Percentiles rank a stretch among this genome's conserved stretches.
Conservation (phyloP, 108 stramenopile species). For the Nannochloropsis salina region DNA sequence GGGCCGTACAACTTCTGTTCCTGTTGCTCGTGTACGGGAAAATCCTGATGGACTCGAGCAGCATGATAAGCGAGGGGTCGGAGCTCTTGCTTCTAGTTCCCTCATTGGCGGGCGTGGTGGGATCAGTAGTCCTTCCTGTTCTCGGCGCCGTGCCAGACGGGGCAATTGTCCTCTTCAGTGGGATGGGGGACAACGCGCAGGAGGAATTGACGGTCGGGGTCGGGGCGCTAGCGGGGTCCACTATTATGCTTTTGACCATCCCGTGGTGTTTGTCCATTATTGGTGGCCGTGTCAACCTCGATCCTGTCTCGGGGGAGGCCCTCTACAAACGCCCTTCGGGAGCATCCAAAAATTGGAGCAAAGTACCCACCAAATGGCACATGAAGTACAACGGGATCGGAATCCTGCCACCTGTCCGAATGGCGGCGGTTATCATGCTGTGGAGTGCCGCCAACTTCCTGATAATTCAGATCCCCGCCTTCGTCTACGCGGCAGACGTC, state of each 20-base stretch:
- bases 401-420: constrained; percentile 17
- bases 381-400: constrained; percentile 39
- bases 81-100: constrained; percentile 90
- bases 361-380: constrained; percentile 25
- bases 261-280: constrained; percentile 75
- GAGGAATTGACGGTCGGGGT: constrained; percentile 79
- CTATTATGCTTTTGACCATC: constrained; percentile 93
- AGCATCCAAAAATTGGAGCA: constrained; percentile 25
- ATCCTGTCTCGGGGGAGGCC: constrained; percentile 26
- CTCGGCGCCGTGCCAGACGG: constrained; percentile 92
- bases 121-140: constrained; percentile 87
- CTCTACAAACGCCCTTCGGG: constrained; percentile 47
- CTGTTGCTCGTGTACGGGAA: constrained; percentile 84
- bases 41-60: constrained; percentile 69
- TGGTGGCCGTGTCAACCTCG: constrained; percentile 84
- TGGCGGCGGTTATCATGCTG: not conserved
- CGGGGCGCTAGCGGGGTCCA: constrained; percentile 90
- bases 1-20: constrained; percentile 65
- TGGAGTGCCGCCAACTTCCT: not conserved
- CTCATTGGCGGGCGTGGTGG: constrained; percentile 80
- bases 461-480: constrained; percentile 56
- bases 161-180: constrained; percentile 89
- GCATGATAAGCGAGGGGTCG: constrained; percentile 88
- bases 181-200: constrained; percentile 51
- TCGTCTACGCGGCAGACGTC: constrained; percentile 47